phyloP scores from a whole-genome alignment of 805 yeast species.

The Saccharomycopsis lassenensis region DNA sequence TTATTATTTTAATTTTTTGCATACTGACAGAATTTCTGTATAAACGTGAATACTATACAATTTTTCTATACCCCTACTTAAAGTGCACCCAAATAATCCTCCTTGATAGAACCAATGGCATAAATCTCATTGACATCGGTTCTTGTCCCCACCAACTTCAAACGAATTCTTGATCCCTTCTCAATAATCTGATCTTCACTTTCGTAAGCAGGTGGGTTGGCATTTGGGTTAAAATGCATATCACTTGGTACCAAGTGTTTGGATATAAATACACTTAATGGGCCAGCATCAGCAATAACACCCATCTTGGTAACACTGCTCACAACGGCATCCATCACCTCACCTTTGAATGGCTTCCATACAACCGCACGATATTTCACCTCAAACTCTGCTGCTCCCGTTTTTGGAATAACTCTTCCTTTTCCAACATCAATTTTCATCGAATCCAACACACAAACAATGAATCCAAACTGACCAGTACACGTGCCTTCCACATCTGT shows the following conservation, averaged over 20 bases:
- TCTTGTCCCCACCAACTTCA: conserved; percentile 93
- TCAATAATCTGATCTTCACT: conserved; percentile 91
- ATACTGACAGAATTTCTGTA: not conserved
- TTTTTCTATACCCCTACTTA: conserved; percentile 19
- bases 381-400: conserved; percentile 92
- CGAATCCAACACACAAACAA: conserved; percentile 89
- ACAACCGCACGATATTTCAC: conserved; percentile 95
- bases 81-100: conserved; percentile 88
- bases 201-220: conserved; percentile 97
- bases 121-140: conserved; percentile 95
- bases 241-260: conserved; percentile 92
- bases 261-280: conserved; percentile 86
- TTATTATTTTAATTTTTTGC: not conserved
- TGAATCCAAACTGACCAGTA: conserved; percentile 97
- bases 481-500: conserved; percentile 98
- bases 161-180: conserved; percentile 86
- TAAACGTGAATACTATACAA: not conserved
- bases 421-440: conserved; percentile 92
- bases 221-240: conserved; percentile 86
- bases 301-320: conserved; percentile 92
- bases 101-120: conserved; percentile 96
- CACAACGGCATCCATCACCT: conserved; percentile 94
- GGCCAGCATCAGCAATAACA: conserved; percentile 96
- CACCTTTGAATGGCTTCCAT: conserved; percentile 98
- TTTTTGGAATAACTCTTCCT: conserved; percentile 82